Evolutionary conservation across 2,329 filamentous ascomycete genomes (phyloP).

Genomic region (Boeremia lycopersici): DNA sequence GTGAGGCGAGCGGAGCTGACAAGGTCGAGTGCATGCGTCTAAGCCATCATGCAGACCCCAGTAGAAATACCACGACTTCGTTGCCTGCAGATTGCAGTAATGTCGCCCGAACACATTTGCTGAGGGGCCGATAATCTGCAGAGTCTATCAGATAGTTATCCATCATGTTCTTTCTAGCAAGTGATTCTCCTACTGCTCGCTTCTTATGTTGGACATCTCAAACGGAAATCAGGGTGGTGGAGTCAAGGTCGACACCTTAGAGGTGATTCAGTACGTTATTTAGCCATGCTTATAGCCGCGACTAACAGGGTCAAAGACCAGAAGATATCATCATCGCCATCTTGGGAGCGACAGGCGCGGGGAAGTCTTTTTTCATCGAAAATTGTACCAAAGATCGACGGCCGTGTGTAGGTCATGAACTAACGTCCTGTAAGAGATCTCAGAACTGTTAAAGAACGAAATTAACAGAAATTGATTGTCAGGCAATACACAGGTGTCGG

Average conservation of each 20-base stretch:
- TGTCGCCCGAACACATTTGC: neutral
- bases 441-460: neutral
- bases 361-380: conserved; percentile 49
- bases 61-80: neutral
- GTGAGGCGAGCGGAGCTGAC: neutral
- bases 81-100: neutral
- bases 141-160: too few relatives aligned
- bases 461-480: neutral
- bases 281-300: neutral
- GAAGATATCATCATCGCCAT: conserved; percentile 39
- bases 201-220: neutral
- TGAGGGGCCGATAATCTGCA: too few relatives aligned
- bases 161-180: neutral
- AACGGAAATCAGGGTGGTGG: neutral
- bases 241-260: neutral
- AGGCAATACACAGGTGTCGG: conserved; percentile 2
- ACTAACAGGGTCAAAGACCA: neutral
- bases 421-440: neutral
- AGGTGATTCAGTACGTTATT: neutral
- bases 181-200: neutral
- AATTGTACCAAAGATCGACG: conserved; percentile 4
- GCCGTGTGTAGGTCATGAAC: neutral
- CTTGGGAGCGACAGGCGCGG: conserved; percentile 50
- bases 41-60: neutral
- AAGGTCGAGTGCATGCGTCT: neutral